Evolutionary conservation across 768 basidiomycete species (phyloP), one percentile per base, ranked within the genome.

Genomic region (Calocera cornea): DNA sequence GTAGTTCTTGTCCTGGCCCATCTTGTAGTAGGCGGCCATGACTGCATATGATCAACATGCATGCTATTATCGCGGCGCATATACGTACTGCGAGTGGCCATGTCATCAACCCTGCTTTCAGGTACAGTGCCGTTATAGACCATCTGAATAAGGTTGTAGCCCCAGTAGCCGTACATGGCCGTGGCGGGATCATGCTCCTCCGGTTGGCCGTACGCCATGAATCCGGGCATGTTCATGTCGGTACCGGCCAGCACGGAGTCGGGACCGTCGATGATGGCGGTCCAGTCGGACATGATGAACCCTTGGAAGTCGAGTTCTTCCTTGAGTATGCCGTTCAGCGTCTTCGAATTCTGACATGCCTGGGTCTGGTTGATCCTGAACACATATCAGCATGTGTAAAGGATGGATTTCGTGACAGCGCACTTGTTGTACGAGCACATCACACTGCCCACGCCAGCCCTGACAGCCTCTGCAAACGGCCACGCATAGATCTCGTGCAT

Each of bases 251-350:
- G 76, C 2, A 81, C 86, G 16, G 68, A 64, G 31, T 68, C 49
- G 12, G 68, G 66, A 29, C 69, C 68, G 36, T 64, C 54, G n/a
- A 68, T 60, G 49, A 70, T 87, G n/a, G 84, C 87, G 70, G 78
- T 75, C 88, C 87, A 89, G 72, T 89, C 88, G 38, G 66, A 68
- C 24, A 73, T 40, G 41, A 72, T 60, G 40, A 64, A 86, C 41
- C 89, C 89, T 77, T 87, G 87, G 80, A 90, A 92, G 11, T 86
- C 88, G 65, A 81, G 83, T 75, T 92, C 87, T 60, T 80, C 77
- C 77, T 91, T 91, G 68, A 91, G 78, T n/a, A 92, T 80, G 66
- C 85, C 83, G 74, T 90, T 90, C 74, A 90, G 72, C 63, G 84
- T 79, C 69, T 84, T 84, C 75, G 85, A 81, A 72, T 89, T 88